These are phyloP conservation scores for Citeromyces hawaiiensis DNA, from an alignment of 1,139 yeast genomes.

Conservation along the genomic window DNA sequence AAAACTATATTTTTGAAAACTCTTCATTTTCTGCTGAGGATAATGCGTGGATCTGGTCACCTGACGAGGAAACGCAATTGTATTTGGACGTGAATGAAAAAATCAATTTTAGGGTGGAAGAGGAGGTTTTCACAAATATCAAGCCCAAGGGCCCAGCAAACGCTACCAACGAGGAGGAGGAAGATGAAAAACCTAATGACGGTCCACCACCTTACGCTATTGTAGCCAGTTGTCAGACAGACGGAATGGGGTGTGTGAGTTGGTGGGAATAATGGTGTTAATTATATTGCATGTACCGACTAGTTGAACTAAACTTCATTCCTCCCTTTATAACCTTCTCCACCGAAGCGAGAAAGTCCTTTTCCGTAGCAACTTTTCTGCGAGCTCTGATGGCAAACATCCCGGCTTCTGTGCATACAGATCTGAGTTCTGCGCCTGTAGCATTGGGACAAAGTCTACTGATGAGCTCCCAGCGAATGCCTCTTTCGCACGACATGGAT, in stretches of 20 bases:
- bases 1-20: constrained; percentile 65
- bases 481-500: constrained; percentile 94
- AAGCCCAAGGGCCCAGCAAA: constrained; percentile 61
- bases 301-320: constrained; percentile 92
- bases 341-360: constrained; percentile 93
- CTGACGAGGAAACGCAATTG: constrained; percentile 58
- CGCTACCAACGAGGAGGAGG: constrained; percentile 17
- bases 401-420: constrained; percentile 97
- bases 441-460: constrained; percentile 95
- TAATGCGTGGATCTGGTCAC: constrained; percentile 93
- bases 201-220: constrained; percentile 63
- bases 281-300: constrained; percentile 96
- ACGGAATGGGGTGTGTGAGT: constrained; percentile 89
- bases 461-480: constrained; percentile 95
- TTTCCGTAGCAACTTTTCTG: constrained; percentile 94
- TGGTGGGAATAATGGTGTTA: constrained; percentile 74
- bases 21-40: constrained; percentile 61
- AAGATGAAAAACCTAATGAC: constrained; percentile 14
- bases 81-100: constrained; percentile 84
- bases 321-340: constrained; percentile 98
- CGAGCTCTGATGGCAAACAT: constrained; percentile 98
- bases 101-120: constrained; percentile 82
- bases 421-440: constrained; percentile 95
- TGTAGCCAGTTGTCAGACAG: constrained; percentile 85
- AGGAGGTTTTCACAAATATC: constrained; percentile 71